Conservation (phyloP, 495 filamentous ascomycete genomes). For the Talaromyces liani region DNA sequence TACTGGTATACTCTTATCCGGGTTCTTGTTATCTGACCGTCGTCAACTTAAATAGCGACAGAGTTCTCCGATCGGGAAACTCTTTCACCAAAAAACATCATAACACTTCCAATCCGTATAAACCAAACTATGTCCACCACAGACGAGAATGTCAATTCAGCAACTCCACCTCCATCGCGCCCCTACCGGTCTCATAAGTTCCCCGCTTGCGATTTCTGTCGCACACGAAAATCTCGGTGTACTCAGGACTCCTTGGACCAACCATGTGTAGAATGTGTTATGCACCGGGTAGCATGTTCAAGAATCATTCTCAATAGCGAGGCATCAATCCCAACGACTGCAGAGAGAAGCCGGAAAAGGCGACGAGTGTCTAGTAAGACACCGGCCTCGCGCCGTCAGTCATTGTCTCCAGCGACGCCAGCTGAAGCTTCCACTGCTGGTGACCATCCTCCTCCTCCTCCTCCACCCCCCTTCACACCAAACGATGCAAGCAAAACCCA, state of each 20-base stretch:
- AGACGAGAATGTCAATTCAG: neutral
- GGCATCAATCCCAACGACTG: slow-evolving; percentile 5
- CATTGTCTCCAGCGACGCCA: slow-evolving; percentile 8
- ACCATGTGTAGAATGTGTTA: slow-evolving; percentile 20
- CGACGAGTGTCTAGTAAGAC: neutral
- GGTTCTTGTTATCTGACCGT: neutral
- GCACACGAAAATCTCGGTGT: slow-evolving; percentile 23
- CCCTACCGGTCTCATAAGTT: slow-evolving; percentile 26
- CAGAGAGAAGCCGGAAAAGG: slow-evolving; percentile 5
- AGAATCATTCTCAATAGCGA: slow-evolving; percentile 5
- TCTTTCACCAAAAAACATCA: neutral
- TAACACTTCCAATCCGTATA: neutral
- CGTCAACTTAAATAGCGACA: neutral
- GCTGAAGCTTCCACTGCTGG: slow-evolving; percentile 12
- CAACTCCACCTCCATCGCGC: slow-evolving; percentile 9
- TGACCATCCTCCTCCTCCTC: slow-evolving; percentile 7
- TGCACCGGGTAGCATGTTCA: slow-evolving; percentile 14
- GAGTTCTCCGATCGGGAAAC: neutral
- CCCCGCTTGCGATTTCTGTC: slow-evolving; percentile 24
- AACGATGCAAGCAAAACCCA: slow-evolving; percentile 8
- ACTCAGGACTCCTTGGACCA: slow-evolving; percentile 13
- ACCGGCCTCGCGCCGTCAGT: slow-evolving; percentile 4
- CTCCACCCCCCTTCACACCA: neutral
- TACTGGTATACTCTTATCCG: no score
- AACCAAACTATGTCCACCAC: neutral